Percentiles rank a stretch among this genome's conserved stretches.
These are phyloP conservation scores for Massariosphaeria phaeospora DNA, from an alignment of 495 filamentous ascomycete species.

Conservation along the genomic window DNA sequence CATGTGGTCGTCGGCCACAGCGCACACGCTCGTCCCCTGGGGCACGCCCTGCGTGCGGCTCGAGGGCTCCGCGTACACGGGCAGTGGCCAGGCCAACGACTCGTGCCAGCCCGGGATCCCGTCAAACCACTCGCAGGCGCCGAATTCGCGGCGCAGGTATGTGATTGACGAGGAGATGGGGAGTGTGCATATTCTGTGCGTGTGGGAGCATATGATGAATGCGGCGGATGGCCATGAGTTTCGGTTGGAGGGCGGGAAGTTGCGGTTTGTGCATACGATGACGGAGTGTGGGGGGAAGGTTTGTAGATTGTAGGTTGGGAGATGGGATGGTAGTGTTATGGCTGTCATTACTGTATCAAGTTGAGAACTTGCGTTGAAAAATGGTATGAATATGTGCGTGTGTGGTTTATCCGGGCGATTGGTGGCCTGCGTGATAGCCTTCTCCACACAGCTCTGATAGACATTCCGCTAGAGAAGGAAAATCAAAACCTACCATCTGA, in stretches of 20 bases:
- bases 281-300: constrained; percentile 20
- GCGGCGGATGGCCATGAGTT: constrained; percentile 28
- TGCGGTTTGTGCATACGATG: constrained; percentile 28
- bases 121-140: constrained; percentile 15
- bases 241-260: constrained; percentile 19
- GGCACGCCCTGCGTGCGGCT: constrained; percentile 42
- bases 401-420: no score
- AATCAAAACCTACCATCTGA: no score
- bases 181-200: constrained; percentile 23
- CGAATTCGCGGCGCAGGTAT: constrained; percentile 23
- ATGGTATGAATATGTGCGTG: no score
- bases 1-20: constrained; percentile 42
- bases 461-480: no score
- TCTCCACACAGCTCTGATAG: no score
- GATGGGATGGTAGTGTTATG: no score
- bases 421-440: no score
- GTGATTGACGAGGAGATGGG: constrained; percentile 26
- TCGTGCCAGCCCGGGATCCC: constrained; percentile 38
- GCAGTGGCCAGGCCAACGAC: constrained; percentile 33
- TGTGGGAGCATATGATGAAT: constrained; percentile 25
- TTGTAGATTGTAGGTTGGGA: constrained; percentile 13
- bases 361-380: no score
- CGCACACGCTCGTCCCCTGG: constrained; percentile 46
- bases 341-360: no score
- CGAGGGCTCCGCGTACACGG: constrained; percentile 17